Evolutionary conservation across 2,329 filamentous ascomycete genomes (phyloP).

Genomic region (Hypoxylon rubiginosum): DNA sequence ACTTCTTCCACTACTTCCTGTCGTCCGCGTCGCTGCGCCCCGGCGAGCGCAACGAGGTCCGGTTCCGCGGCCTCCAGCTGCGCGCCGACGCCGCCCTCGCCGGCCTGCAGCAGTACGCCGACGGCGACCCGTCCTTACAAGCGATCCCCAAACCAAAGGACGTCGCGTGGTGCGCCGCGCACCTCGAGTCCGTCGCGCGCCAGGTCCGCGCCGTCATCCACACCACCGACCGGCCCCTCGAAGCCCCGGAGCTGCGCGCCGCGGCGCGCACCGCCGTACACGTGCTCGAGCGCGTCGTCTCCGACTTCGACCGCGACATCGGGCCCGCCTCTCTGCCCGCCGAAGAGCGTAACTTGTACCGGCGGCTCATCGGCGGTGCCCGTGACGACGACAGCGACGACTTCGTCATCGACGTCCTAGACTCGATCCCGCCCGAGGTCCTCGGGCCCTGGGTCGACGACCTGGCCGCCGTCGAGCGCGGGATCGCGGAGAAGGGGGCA

Average conservation of each 20-base stretch:
- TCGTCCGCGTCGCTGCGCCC: constrained; percentile 58
- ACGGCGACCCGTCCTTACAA: constrained; percentile 16
- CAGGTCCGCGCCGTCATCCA: constrained; percentile 61
- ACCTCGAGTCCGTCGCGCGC: constrained; percentile 59
- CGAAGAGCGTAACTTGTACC: constrained; percentile 63
- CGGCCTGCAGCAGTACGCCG: constrained; percentile 56
- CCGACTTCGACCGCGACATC: constrained; percentile 55
- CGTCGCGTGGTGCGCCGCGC: constrained; percentile 64
- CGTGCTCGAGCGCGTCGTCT: constrained; percentile 61
- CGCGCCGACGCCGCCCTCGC: constrained; percentile 63
- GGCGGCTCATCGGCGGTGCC: constrained; percentile 60
- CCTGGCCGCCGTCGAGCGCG: constrained; percentile 53
- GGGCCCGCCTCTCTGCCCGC: constrained; percentile 46
- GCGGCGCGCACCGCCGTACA: constrained; percentile 64
- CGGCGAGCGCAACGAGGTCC: constrained; percentile 60
- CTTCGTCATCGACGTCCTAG: constrained; percentile 62
- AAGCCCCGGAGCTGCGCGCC: constrained; percentile 56
- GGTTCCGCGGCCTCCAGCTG: constrained; percentile 63
- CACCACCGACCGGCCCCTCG: constrained; percentile 55
- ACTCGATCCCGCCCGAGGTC: constrained; percentile 39
- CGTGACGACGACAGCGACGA: constrained; percentile 51
- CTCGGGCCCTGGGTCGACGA: constrained; percentile 45
- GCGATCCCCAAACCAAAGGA: constrained; percentile 51
- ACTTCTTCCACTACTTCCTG: constrained; percentile 67
- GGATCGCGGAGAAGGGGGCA: constrained; percentile 44